Evolutionary conservation across 2,329 filamentous ascomycete species (phyloP), one percentile per base, ranked within the genome.

Genomic region (Hypoxylon sp.): DNA sequence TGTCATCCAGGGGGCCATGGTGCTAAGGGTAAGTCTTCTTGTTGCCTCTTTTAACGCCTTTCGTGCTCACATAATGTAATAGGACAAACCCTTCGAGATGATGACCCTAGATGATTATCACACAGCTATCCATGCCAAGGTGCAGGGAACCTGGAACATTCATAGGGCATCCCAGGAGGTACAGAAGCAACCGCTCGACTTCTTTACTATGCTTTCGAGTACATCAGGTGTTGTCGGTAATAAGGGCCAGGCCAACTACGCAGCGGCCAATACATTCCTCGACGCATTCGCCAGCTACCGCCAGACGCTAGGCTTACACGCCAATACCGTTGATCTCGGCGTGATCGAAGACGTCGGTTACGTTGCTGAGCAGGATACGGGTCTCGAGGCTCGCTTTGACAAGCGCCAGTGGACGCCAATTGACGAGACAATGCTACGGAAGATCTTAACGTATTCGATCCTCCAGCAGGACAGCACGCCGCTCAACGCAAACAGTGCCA

Each of bases 221-320:
- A 76, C 79, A 22, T 79, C 78, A 0, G 78, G 79, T 30, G 69
- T 81, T 6, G 58, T 81, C 2, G 81, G 80, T 5, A 77, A 77
- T 46, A 74, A 76, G n/a, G 77, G 76, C 1, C 82, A 84, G 58
- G 74, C 79, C 30, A 83, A 82, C 61, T 85, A 85, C 60, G 75
- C 78, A 1, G 80, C 82, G 0, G 82, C 75, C 8, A 84, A 83
- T 64, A 69, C 77, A 3, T 84, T 81, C 75, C 73, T 82, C 22
- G 80, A 83, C 55, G 77, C 79, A 1, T 79, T 84, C 35, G 79
- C 79, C 3, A 66, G 67, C 8, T 82, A 80, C 65, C 79, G 82
- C 2, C 72, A 72, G 2, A 42, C 31, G 1, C 74, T 72, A 0
- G 80, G 81, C 2, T 75, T 82, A 0, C 68, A 74, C 0, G 83